A percentile compares a stretch with the other conserved stretches of the same genome.
Conservation (phyloP, 2,329 filamentous ascomycete genomes). For the Stemphylium vesicarium region DNA sequence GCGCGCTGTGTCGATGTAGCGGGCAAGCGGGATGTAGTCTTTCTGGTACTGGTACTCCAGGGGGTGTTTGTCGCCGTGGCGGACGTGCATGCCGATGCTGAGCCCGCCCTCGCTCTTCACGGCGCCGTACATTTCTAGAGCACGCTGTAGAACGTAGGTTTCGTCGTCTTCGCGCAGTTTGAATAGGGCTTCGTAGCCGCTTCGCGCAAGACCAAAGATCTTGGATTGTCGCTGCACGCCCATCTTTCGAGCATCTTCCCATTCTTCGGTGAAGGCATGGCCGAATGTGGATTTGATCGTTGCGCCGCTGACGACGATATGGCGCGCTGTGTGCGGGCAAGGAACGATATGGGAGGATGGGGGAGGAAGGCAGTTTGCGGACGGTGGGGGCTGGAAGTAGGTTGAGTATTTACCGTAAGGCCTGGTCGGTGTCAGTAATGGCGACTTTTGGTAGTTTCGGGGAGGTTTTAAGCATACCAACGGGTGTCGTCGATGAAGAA, state of each 20-base stretch:
- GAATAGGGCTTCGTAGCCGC: slow-evolving; percentile 77
- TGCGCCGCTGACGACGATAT: slow-evolving; percentile 74
- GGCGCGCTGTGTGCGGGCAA: slow-evolving; percentile 76
- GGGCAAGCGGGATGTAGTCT: slow-evolving; percentile 77
- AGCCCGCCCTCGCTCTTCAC: slow-evolving; percentile 58
- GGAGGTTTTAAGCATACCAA: slow-evolving; percentile 59
- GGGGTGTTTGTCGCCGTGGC: slow-evolving; percentile 79
- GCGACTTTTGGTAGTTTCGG: neutral
- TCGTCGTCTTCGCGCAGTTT: slow-evolving; percentile 70
- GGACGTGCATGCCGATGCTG: slow-evolving; percentile 76
- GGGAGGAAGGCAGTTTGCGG: slow-evolving; percentile 71
- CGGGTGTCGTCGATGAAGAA: slow-evolving; percentile 87
- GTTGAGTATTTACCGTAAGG: slow-evolving; percentile 77
- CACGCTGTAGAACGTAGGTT: slow-evolving; percentile 67
- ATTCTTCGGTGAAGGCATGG: slow-evolving; percentile 61
- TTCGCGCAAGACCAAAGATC: slow-evolving; percentile 71
- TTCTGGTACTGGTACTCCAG: slow-evolving; percentile 77
- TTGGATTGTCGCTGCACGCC: slow-evolving; percentile 62
- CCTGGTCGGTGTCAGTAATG: slow-evolving; percentile 48
- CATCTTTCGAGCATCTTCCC: slow-evolving; percentile 57
- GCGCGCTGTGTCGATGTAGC: slow-evolving; percentile 68
- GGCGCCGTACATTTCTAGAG: slow-evolving; percentile 61
- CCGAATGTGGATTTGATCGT: slow-evolving; percentile 72
- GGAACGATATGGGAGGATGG: slow-evolving; percentile 78
- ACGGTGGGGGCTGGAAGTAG: slow-evolving; percentile 73